Evolutionary conservation across 2,329 filamentous ascomycete species (phyloP).

Genomic region (Metarhizium album): DNA sequence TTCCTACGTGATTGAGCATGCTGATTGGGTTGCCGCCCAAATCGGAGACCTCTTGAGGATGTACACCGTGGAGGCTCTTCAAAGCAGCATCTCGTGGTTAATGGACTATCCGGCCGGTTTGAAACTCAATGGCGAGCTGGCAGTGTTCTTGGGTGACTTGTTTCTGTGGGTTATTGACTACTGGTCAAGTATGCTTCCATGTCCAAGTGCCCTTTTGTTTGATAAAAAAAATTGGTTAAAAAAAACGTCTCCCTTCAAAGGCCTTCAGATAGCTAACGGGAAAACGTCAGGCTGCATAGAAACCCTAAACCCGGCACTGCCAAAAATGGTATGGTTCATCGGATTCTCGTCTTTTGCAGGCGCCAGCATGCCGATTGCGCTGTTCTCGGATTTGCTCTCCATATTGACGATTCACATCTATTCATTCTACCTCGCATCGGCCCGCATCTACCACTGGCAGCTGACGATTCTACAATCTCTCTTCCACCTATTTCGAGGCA

Average conservation of each 20-base stretch:
- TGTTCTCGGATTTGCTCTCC: constrained; percentile 89
- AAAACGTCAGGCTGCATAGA: constrained; percentile 56
- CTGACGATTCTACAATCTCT: constrained; percentile 91
- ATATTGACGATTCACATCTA: constrained; percentile 92
- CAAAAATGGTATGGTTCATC: constrained; percentile 80
- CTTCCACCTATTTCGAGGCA: constrained; percentile 97
- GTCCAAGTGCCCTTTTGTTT: constrained; percentile 7
- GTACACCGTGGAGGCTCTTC: constrained; percentile 83
- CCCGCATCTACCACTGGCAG: constrained; percentile 97
- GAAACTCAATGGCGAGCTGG: constrained; percentile 90
- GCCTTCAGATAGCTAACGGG: constrained; percentile 9
- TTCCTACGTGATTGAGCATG: constrained; percentile 94
- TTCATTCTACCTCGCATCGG: constrained; percentile 93
- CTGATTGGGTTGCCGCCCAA: constrained; percentile 68
- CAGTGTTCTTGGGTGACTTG: constrained; percentile 84
- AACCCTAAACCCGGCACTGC: constrained; percentile 68
- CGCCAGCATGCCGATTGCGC: constrained; percentile 90
- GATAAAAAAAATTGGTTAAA: neutral
- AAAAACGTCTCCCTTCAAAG: no score
- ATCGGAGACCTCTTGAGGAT: constrained; percentile 65
- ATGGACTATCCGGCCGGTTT: constrained; percentile 92
- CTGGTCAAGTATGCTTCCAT: constrained; percentile 61
- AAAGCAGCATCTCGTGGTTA: constrained; percentile 84
- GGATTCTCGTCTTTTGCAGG: constrained; percentile 92
- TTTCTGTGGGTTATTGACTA: constrained; percentile 99